phyloP scores from a whole-genome alignment of 352 stramenopile genomes.

The Phytophthora nicotianae region DNA sequence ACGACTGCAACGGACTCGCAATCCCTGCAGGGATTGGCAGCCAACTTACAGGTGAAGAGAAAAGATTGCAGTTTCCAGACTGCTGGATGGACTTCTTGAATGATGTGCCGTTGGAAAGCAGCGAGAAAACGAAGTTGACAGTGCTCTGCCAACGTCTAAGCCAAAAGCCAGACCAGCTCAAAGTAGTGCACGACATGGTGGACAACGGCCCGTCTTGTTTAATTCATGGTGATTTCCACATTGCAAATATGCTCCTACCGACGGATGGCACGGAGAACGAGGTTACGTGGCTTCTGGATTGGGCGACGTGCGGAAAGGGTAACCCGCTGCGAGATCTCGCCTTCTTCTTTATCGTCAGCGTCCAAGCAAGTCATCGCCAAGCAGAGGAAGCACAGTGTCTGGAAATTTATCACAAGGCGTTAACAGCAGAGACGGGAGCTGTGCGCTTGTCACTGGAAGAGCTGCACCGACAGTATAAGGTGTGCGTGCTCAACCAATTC shows the following conservation, averaged over 20 bases:
- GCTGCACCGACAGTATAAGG: conserved; percentile 56
- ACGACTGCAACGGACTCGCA: conserved; percentile 53
- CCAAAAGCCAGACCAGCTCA: conserved; percentile 40
- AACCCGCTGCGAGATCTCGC: conserved; percentile 81
- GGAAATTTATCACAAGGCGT: conserved; percentile 45
- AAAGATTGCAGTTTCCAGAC: conserved; percentile 63
- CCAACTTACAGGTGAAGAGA: conserved; percentile 63
- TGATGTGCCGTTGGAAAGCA: conserved; percentile 42
- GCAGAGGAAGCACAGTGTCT: conserved; percentile 45
- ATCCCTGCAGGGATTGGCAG: conserved; percentile 68
- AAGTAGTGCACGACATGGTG: conserved; percentile 57
- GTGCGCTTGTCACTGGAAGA: conserved; percentile 40
- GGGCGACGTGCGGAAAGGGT: conserved; percentile 74
- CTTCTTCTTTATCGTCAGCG: conserved; percentile 87
- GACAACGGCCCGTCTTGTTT: conserved; percentile 56
- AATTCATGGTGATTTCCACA: conserved; percentile 86
- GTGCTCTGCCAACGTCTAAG: conserved; percentile 58
- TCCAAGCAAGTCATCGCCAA: conserved; percentile 50
- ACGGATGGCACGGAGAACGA: conserved; percentile 31
- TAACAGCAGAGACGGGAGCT: conserved; percentile 30
- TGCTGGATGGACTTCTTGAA: conserved; percentile 62
- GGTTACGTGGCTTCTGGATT: conserved; percentile 74
- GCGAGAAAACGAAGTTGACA: conserved; percentile 37
- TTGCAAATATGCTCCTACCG: conserved; percentile 75
- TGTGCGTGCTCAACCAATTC: conserved; percentile 84